A percentile compares a stretch with the other conserved stretches of the same genome.
Conservation (phyloP, 2,329 filamentous ascomycete species). For the Ophiosphaerella korrae region DNA sequence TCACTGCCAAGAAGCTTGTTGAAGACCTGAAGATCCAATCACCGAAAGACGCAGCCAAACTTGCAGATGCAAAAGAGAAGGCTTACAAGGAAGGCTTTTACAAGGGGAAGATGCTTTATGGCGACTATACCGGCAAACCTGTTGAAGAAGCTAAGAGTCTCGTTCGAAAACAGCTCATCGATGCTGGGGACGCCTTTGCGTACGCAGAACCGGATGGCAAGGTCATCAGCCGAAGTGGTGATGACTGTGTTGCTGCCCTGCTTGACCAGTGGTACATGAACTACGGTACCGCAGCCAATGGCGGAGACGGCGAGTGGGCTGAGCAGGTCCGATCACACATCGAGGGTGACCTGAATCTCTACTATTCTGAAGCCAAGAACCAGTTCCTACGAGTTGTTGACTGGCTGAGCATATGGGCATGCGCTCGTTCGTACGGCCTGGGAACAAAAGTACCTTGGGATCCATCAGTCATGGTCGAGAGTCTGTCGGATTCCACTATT, state of each 20-base stretch:
- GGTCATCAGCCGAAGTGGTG: slow-evolving; percentile 86
- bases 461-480: slow-evolving; percentile 85
- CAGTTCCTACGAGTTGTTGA: slow-evolving; percentile 80
- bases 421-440: slow-evolving; percentile 86
- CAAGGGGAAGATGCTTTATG: slow-evolving; percentile 86
- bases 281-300: slow-evolving; percentile 70
- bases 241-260: slow-evolving; percentile 90
- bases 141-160: slow-evolving; percentile 88
- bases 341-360: slow-evolving; percentile 74
- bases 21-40: slow-evolving; percentile 96
- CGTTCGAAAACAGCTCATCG: slow-evolving; percentile 77
- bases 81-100: slow-evolving; percentile 99
- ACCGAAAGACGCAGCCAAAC: slow-evolving; percentile 88
- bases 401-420: slow-evolving; percentile 89
- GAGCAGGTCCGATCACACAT: slow-evolving; percentile 60
- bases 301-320: slow-evolving; percentile 80
- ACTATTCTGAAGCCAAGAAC: slow-evolving; percentile 63
- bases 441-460: slow-evolving; percentile 97
- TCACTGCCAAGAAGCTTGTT: slow-evolving; percentile 81
- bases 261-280: slow-evolving; percentile 99
- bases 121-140: slow-evolving; percentile 84
- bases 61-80: slow-evolving; percentile 91
- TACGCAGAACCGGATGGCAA: slow-evolving; percentile 91
- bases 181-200: slow-evolving; percentile 78
- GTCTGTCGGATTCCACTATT: slow-evolving; percentile 87